Conservation (phyloP, 345 rosid genomes). For the Eucalyptus shirleyi region DNA sequence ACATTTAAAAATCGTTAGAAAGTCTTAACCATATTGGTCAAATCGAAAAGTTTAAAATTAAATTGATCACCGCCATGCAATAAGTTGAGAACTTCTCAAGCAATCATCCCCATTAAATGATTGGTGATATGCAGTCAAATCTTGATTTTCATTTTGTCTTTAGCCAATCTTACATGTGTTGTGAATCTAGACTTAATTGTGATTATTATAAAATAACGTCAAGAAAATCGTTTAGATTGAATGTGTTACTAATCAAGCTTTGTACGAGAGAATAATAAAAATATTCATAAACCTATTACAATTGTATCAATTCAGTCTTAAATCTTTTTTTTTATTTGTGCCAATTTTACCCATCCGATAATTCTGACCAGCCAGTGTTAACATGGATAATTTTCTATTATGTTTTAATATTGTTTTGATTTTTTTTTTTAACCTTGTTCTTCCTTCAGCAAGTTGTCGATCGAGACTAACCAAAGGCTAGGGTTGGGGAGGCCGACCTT, state of each 20-base stretch:
- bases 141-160: not conserved
- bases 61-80: no score
- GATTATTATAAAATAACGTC: not conserved
- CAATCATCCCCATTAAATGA: not conserved
- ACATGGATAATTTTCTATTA: no score
- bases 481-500: no score
- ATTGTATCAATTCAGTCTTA: no score
- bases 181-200: not conserved
- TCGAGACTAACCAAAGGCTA: no score
- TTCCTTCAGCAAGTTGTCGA: accelerated
- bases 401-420: no score
- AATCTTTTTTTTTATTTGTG: no score
- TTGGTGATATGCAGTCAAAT: not conserved
- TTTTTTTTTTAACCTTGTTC: no score
- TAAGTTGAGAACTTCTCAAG: not conserved
- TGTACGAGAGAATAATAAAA: no score
- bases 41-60: no score
- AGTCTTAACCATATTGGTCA: accelerated
- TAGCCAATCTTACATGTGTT: not conserved
- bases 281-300: accelerated
- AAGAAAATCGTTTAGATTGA: not conserved
- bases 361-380: accelerated
- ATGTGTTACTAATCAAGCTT: not conserved
- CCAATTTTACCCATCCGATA: no score
- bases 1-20: accelerated